Evolutionary conservation across 345 rosid genomes (phyloP).

Genomic region (Noccaea bulbosa): DNA sequence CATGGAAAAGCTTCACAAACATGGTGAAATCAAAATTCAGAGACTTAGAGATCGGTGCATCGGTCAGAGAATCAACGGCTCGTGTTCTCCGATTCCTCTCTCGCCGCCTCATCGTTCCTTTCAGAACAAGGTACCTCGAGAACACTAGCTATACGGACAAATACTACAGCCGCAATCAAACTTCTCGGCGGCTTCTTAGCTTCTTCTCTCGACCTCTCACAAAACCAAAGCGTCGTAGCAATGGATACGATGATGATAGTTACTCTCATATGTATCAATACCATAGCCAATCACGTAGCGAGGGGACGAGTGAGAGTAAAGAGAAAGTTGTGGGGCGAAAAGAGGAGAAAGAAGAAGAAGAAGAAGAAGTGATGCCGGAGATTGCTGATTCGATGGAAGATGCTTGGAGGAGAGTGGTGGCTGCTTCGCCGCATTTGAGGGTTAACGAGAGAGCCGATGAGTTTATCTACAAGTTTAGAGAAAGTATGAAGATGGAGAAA

Average conservation of each 20-base stretch:
- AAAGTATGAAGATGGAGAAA: conserved; percentile 68
- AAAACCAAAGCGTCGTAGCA: conserved; percentile 28
- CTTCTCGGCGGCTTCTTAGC: conserved; percentile 38
- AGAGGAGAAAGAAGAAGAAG: conserved; percentile 30
- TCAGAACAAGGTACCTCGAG: conserved; percentile 49
- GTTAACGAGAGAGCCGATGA: conserved; percentile 91
- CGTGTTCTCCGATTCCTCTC: conserved; percentile 55
- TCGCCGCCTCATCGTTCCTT: conserved; percentile 51
- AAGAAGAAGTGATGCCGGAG: conserved; percentile 42
- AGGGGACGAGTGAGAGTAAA: conserved; percentile 28
- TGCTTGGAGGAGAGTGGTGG: conserved; percentile 78
- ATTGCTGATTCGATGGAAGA: conserved; percentile 62
- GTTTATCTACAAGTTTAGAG: conserved; percentile 65
- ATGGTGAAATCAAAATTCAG: conserved; percentile 56
- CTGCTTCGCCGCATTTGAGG: conserved; percentile 72
- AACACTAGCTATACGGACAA: conserved; percentile 33
- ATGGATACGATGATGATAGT: conserved; percentile 30
- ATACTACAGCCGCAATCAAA: conserved; percentile 29
- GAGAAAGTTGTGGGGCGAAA: conserved; percentile 25
- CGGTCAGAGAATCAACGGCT: conserved; percentile 50
- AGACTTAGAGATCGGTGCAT: conserved; percentile 45
- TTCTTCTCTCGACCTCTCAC: conserved; percentile 38
- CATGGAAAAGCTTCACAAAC: conserved; percentile 59
- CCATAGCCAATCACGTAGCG: conserved; percentile 34
- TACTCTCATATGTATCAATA: conserved; percentile 41